A percentile compares a stretch with the other conserved stretches of the same genome.
Conservation (phyloP, 2,329 filamentous ascomycete genomes). For the Ophiostoma australiae region DNA sequence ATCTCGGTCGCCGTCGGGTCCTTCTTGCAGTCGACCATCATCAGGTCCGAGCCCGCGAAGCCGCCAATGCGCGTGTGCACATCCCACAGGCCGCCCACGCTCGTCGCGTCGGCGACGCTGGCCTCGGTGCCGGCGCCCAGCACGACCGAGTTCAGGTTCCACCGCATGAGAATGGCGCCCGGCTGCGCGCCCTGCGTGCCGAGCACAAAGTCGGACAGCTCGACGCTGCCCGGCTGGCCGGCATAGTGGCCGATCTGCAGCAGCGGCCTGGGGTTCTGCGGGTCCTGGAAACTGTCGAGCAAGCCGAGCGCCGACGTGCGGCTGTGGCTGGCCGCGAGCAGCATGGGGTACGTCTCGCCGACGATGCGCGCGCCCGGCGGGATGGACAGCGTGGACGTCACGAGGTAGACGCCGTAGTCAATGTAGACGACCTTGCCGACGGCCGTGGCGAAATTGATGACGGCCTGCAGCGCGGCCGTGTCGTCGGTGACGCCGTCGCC, state of each 20-base stretch:
- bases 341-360: slow-evolving; percentile 46
- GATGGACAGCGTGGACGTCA: slow-evolving; percentile 45
- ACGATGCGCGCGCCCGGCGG: slow-evolving; percentile 48
- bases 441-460: slow-evolving; percentile 48
- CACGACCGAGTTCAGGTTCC: slow-evolving; percentile 54
- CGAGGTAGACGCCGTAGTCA: slow-evolving; percentile 52
- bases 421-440: slow-evolving; percentile 51
- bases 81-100: slow-evolving; percentile 35
- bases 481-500: slow-evolving; percentile 57
- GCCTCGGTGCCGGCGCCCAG: slow-evolving; percentile 40
- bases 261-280: slow-evolving; percentile 57
- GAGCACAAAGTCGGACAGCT: slow-evolving; percentile 69
- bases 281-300: slow-evolving; percentile 48
- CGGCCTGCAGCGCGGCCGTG: slow-evolving; percentile 53
- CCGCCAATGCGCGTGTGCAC: slow-evolving; percentile 70
- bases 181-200: slow-evolving; percentile 60
- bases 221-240: slow-evolving; percentile 60
- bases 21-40: slow-evolving; percentile 54
- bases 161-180: slow-evolving; percentile 66
- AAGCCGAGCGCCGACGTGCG: slow-evolving; percentile 24
- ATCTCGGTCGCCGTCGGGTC: slow-evolving; percentile 39
- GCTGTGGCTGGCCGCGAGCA: slow-evolving; percentile 13
- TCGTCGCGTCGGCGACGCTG: slow-evolving; percentile 39
- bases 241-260: slow-evolving; percentile 52
- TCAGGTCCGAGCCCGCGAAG: slow-evolving; percentile 60